Evolutionary conservation across 1,139 yeast species (phyloP), one percentile per base, ranked within the genome.

Genomic region (Magnusiomyces suaveolens): DNA sequence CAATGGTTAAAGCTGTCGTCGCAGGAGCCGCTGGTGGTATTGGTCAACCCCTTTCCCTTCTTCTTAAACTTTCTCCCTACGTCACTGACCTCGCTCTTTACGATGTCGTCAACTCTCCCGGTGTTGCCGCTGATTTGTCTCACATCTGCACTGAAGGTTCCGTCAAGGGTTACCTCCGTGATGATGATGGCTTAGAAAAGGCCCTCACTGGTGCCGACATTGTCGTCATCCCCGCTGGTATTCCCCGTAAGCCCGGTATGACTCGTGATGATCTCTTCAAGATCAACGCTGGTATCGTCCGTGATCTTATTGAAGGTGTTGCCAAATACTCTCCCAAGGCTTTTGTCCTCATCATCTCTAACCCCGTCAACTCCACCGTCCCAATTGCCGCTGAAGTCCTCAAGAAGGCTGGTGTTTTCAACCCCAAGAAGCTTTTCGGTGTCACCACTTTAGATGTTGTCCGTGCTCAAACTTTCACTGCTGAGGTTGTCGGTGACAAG

Each of bases 191-290:
- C 12, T 69, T 82, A 46, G 65, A 69, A 51, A 66, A 64, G 46
- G 94, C 96, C 29, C 76, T 90, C 63, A 72, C 77, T 52, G 85
- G 82, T 52, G 76, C 95, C 29, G 86, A 85, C 65, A 78, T 89
- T 59, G 86, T 90, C 60, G 81, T 90, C 58, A 86, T 90, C 69
- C 96, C 97, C 60, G 97, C 97, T 52, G 97, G 97, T 69, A 87
- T 90, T 57, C 97, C 97, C 70, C 83, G 97, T 76, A 90, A 90
- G 77, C 97, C 97, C 56, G 97, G 97, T 63, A 90, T 90, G 97
- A 87, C 97, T 61, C 83, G 97, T 73, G 97, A 90, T 70, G 97
- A 90, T 69, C 79, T 90, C 69, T 88, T 90, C 80, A 82, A 82
- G 75, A 87, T 92, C 75, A 90, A 90, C 69, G 96, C 96, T 51